Percentiles rank a stretch among this genome's conserved stretches.
Conservation (phyloP, 345 rosid genomes). For the Salix suchowensis region DNA sequence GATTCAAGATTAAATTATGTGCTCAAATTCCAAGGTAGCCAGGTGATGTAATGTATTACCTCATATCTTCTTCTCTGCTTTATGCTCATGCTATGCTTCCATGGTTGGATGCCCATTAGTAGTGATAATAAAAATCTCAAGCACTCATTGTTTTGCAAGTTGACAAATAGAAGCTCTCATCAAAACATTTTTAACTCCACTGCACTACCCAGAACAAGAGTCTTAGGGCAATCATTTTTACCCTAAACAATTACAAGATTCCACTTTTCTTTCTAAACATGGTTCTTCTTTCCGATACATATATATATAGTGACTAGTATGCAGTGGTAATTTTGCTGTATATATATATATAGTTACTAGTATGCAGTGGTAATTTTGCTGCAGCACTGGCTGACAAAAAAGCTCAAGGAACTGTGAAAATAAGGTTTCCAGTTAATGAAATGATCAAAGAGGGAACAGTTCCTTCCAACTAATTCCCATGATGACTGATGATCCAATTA, state of each 20-base stretch:
- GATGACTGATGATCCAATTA: not conserved
- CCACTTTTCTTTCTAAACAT: not conserved
- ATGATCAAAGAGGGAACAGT: not conserved
- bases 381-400: not conserved
- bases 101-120: not conserved
- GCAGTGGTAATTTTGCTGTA: not conserved
- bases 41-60: not conserved
- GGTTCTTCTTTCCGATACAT: not conserved
- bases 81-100: slow-evolving; percentile 6
- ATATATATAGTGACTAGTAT: not conserved
- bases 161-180: not conserved
- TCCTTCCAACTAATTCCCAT: not conserved
- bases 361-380: not conserved
- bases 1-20: not conserved
- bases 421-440: no score
- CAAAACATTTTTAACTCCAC: not conserved
- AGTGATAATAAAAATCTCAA: not conserved
- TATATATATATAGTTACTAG: no score
- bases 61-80: not conserved
- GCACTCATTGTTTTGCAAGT: not conserved
- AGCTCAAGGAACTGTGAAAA: no score
- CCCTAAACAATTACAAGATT: not conserved
- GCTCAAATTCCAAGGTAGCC: not conserved
- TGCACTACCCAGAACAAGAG: not conserved
- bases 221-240: not conserved